phyloP scores from a whole-genome alignment of 805 yeast genomes.

The Candida manassasensis region DNA sequence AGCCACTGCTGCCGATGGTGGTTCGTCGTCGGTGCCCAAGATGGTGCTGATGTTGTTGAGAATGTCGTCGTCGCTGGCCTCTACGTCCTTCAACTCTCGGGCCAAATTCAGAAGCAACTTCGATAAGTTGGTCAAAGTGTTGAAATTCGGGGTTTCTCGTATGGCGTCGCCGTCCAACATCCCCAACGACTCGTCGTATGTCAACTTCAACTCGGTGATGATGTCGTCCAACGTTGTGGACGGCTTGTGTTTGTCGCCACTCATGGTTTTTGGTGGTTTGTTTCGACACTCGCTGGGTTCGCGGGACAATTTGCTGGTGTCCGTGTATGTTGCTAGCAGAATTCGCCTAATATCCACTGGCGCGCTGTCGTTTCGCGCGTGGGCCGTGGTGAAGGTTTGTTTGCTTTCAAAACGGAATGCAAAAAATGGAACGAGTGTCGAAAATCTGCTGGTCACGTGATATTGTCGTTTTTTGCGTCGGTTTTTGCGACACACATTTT shows the following conservation, averaged over 20 bases:
- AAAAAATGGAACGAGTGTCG: too few relatives aligned
- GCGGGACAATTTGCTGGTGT: neutral
- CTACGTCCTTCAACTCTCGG: conserved; percentile 31
- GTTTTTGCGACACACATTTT: neutral
- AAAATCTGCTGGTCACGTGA: neutral
- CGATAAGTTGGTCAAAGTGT: conserved; percentile 41
- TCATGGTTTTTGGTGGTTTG: conserved; percentile 2
- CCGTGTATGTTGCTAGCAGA: too few relatives aligned
- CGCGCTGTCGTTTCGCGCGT: too few relatives aligned
- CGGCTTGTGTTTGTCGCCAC: conserved; percentile 20
- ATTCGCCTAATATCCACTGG: too few relatives aligned
- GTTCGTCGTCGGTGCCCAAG: conserved; percentile 7
- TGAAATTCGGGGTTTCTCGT: conserved; percentile 36
- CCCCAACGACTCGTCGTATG: conserved; percentile 58
- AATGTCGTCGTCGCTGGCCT: conserved; percentile 25
- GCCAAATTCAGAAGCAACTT: conserved; percentile 38
- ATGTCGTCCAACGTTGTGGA: conserved; percentile 47
- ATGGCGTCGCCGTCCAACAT: conserved; percentile 55
- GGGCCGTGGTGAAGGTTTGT: too few relatives aligned
- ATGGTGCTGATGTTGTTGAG: conserved; percentile 16
- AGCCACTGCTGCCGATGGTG: conserved; percentile 5
- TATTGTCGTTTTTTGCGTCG: neutral
- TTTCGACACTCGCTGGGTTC: too few relatives aligned
- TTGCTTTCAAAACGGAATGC: too few relatives aligned
- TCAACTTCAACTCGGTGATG: conserved; percentile 46